These are phyloP conservation scores for Xylaria telfairii DNA, from an alignment of 495 filamentous ascomycete species.

Conservation along the genomic window DNA sequence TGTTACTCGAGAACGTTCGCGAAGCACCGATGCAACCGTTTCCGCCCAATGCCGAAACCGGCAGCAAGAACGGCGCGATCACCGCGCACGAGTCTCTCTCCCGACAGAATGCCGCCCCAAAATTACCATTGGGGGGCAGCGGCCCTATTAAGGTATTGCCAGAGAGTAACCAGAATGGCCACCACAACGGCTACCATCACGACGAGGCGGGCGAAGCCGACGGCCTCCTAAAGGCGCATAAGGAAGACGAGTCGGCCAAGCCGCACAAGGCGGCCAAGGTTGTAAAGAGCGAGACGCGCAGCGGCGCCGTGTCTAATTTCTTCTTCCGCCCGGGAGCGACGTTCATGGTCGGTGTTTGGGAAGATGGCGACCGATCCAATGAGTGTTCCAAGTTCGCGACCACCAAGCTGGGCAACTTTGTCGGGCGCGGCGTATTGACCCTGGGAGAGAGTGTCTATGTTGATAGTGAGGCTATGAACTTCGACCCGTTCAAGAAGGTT, in stretches of 20 bases:
- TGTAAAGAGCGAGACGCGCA: slow-evolving; percentile 20
- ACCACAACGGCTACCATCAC: background rate
- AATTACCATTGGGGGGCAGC: background rate
- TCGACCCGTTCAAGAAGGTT: slow-evolving; percentile 26
- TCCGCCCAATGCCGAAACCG: slow-evolving; percentile 27
- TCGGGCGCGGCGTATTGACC: slow-evolving; percentile 23
- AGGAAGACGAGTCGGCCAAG: slow-evolving; percentile 17
- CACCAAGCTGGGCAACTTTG: slow-evolving; percentile 20
- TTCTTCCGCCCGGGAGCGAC: slow-evolving; percentile 42
- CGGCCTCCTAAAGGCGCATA: background rate
- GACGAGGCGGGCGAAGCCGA: background rate
- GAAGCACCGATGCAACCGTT: slow-evolving; percentile 47
- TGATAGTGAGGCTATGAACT: slow-evolving; percentile 26
- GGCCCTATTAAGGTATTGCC: background rate
- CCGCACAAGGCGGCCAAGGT: slow-evolving; percentile 8
- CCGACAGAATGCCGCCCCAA: background rate
- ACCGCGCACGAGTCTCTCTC: background rate
- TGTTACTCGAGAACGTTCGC: slow-evolving; percentile 33
- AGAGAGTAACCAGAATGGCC: background rate
- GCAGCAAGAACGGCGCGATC: slow-evolving; percentile 24
- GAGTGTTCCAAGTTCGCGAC: slow-evolving; percentile 17
- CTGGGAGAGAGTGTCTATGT: slow-evolving; percentile 26
- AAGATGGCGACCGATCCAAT: slow-evolving; percentile 27
- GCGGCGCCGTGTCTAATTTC: slow-evolving; percentile 29
- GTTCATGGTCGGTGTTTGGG: slow-evolving; percentile 42